phyloP scores from a whole-genome alignment of 192 early-diverging fungal genomes.

The Podila horticola region DNA sequence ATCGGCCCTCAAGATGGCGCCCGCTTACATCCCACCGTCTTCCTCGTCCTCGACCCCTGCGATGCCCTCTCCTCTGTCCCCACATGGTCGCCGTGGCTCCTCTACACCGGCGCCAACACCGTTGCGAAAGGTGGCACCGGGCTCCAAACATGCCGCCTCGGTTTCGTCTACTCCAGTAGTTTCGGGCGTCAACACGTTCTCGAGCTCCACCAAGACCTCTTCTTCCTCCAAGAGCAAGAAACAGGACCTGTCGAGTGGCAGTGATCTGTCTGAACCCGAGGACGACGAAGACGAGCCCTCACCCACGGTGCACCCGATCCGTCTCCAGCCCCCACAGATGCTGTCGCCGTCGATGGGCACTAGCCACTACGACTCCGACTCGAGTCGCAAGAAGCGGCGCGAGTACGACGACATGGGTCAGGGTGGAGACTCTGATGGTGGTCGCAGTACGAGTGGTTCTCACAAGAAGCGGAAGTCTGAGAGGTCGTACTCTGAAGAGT shows the following conservation, averaged over 20 bases:
- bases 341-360: conserved; percentile 8
- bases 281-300: conserved; percentile 31
- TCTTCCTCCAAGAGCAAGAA: conserved; percentile 9
- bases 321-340: conserved; percentile 39
- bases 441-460: conserved; percentile 11
- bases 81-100: conserved; percentile 21
- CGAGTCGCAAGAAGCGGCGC: conserved; percentile 27
- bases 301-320: conserved; percentile 13
- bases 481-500: conserved; percentile 35
- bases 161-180: background rate
- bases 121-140: conserved; percentile 30
- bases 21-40: conserved; percentile 33
- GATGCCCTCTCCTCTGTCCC: background rate
- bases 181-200: background rate
- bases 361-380: conserved; percentile 37
- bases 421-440: background rate
- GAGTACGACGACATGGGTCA: conserved; percentile 4
- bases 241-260: conserved; percentile 25
- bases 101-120: conserved; percentile 29
- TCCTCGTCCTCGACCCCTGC: conserved; percentile 11
- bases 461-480: conserved; percentile 24
- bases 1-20: conserved; percentile 28
- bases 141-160: background rate
- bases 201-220: conserved; percentile 1
- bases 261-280: conserved; percentile 43